Percentiles rank a stretch among this genome's conserved stretches.
phyloP scores from a whole-genome alignment of 805 yeast genomes.

The Candida loeiensis region DNA sequence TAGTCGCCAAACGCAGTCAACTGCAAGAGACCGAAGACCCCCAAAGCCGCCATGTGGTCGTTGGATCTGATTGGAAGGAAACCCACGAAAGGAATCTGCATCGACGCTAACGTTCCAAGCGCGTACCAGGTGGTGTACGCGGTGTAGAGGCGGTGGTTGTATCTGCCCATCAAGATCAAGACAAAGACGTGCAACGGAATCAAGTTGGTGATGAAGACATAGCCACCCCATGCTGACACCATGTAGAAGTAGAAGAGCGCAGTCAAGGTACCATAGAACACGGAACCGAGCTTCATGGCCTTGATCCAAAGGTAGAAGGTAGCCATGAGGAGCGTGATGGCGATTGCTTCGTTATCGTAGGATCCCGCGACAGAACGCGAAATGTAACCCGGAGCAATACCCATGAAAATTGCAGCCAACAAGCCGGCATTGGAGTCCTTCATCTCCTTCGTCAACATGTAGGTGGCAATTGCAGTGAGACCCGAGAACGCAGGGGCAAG shows the following conservation, averaged over 20 bases:
- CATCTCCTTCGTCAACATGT: conserved; percentile 82
- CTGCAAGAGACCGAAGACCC: conserved; percentile 94
- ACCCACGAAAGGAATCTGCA: conserved; percentile 99
- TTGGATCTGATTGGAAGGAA: conserved; percentile 94
- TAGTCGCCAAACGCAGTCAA: conserved; percentile 83
- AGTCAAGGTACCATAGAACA: conserved; percentile 76
- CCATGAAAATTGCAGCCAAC: conserved; percentile 90
- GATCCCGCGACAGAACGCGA: conserved; percentile 98
- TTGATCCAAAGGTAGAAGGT: conserved; percentile 96
- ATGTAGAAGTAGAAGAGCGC: conserved; percentile 92
- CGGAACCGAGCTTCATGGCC: conserved; percentile 86
- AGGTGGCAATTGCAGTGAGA: conserved; percentile 85
- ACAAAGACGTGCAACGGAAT: conserved; percentile 94
- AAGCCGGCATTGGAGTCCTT: conserved; percentile 88
- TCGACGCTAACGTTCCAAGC: conserved; percentile 94
- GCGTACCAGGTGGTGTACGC: conserved; percentile 97
- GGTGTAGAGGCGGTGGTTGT: conserved; percentile 74
- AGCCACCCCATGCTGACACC: conserved; percentile 99
- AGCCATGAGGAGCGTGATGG: conserved; percentile 91
- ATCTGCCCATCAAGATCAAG: conserved; percentile 90
- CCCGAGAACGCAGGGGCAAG: conserved; percentile 97
- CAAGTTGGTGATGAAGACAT: conserved; percentile 96
- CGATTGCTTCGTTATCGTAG: conserved; percentile 98
- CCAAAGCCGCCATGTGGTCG: conserved; percentile 98
- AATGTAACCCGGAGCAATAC: conserved; percentile 97